These are phyloP conservation scores for Boletus insuetus DNA, from an alignment of 768 basidiomycete species.

Conservation along the genomic window DNA sequence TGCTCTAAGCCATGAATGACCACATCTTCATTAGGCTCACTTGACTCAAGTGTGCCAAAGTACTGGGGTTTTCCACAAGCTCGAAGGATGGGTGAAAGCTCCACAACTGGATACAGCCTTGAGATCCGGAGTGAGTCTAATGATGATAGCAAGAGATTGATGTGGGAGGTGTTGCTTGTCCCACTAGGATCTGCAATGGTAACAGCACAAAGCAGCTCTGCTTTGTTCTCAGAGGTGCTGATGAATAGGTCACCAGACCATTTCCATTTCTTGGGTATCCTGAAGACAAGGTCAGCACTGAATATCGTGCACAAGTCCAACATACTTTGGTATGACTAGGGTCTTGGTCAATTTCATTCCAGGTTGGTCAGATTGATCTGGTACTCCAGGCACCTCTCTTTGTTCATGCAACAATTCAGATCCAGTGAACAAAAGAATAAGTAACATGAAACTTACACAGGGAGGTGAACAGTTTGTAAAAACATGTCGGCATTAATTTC, in stretches of 20 bases:
- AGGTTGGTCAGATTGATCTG: constrained; percentile 6
- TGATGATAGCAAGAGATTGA: constrained; percentile 46
- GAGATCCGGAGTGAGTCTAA: constrained; percentile 42
- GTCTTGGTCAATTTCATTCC: constrained; percentile 13
- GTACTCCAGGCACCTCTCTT: constrained; percentile 16
- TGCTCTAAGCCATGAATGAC: constrained; percentile 40
- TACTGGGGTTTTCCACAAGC: constrained; percentile 53
- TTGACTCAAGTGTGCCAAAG: constrained; percentile 47
- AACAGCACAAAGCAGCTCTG: constrained; percentile 49
- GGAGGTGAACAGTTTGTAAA: constrained; percentile 23
- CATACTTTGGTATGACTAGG: constrained; percentile 26
- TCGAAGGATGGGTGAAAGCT: constrained; percentile 45
- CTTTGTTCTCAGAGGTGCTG: constrained; percentile 32
- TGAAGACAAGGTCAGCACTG: constrained; percentile 23
- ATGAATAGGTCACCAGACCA: constrained; percentile 61
- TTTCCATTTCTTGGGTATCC: constrained; percentile 60
- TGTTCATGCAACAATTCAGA: neutral
- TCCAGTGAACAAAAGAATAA: neutral
- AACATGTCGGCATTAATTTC: constrained; percentile 27
- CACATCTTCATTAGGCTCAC: constrained; percentile 37
- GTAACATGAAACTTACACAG: constrained; percentile 19
- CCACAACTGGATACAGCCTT: constrained; percentile 47
- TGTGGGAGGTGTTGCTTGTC: constrained; percentile 42
- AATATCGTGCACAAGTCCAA: neutral
- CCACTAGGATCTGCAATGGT: constrained; percentile 45